phyloP scores from a whole-genome alignment of 305 asterid species.

The Petunia hybrid region DNA sequence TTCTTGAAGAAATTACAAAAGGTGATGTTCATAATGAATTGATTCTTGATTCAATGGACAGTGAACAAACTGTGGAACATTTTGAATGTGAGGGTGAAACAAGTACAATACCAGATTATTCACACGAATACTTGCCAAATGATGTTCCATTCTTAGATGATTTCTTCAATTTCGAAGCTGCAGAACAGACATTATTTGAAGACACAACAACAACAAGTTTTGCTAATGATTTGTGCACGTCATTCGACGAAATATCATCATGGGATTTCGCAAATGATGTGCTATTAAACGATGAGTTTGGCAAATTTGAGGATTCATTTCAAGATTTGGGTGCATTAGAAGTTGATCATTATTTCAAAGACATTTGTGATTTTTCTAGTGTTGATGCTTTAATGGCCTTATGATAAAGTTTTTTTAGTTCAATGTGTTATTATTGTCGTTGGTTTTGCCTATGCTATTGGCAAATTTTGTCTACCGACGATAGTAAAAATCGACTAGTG shows the following conservation, averaged over 20 bases:
- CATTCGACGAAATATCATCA: constrained; percentile 18
- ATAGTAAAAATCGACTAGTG: background rate
- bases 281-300: background rate
- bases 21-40: constrained; percentile 20
- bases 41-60: background rate
- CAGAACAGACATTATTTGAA: constrained; percentile 33
- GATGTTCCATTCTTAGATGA: constrained; percentile 39
- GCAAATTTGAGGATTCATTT: constrained; percentile 26
- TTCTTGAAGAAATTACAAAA: background rate
- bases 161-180: constrained; percentile 37
- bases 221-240: background rate
- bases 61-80: constrained; percentile 21
- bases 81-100: constrained; percentile 37
- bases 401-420: background rate
- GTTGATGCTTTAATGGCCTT: constrained; percentile 33
- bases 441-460: constrained; percentile 24
- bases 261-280: constrained; percentile 21
- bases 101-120: constrained; percentile 26
- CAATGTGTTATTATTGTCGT: background rate
- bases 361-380: constrained; percentile 22
- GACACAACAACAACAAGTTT: background rate
- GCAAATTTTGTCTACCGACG: constrained; percentile 37
- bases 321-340: constrained; percentile 33
- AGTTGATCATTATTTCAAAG: constrained; percentile 30
- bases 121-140: constrained; percentile 28